A percentile compares a stretch with the other conserved stretches of the same genome.
Conservation (phyloP, 163 green algal genomes). For the Chlorella variabilis region DNA sequence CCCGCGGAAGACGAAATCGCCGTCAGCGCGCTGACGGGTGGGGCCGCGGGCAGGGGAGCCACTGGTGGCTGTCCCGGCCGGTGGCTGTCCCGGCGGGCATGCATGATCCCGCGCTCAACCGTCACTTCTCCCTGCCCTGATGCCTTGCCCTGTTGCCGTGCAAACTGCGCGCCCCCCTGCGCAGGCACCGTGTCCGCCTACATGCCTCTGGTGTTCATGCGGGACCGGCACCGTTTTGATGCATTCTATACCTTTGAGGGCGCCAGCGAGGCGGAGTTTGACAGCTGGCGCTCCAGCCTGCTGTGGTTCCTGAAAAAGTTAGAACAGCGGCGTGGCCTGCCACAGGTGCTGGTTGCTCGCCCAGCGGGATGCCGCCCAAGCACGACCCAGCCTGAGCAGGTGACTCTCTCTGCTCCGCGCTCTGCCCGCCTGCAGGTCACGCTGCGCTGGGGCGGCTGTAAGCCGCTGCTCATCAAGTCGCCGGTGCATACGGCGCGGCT, state of each 20-base stretch:
- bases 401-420: no score
- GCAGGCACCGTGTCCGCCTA: constrained; percentile 63
- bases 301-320: constrained; percentile 59
- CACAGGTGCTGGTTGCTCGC: not conserved
- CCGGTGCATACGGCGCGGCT: constrained; percentile 71
- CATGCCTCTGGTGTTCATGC: constrained; percentile 64
- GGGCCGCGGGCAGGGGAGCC: no score
- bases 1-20: constrained; percentile 77
- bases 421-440: no score
- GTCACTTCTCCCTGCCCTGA: no score
- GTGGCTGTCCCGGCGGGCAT: no score
- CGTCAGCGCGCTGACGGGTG: not conserved
- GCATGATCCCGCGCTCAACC: no score
- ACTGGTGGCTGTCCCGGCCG: no score
- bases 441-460: constrained; percentile 10
- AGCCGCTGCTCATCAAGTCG: constrained; percentile 71
- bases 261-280: constrained; percentile 15
- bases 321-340: not conserved
- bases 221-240: constrained; percentile 15
- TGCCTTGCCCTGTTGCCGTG: not conserved
- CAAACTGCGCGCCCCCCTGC: no score
- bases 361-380: no score
- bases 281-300: constrained; percentile 46
- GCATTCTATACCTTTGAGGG: constrained; percentile 38
- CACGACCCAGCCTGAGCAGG: not conserved